Evolutionary conservation across 208 protist genomes (phyloP).

Genomic region (Leishmania amazonensis): DNA sequence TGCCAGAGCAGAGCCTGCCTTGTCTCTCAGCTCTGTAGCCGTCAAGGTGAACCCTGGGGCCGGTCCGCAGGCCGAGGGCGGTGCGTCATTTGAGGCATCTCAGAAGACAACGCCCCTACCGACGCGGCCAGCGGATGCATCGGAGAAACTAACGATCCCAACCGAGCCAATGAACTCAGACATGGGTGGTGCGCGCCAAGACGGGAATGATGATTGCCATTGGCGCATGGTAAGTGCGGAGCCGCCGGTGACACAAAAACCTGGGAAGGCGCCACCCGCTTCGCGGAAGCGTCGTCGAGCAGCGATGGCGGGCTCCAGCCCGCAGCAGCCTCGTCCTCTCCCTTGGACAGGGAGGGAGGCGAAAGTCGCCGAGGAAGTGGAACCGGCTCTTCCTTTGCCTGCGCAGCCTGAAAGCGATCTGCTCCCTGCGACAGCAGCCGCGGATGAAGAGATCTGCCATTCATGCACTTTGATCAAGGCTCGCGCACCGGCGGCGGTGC

Average conservation of each 20-base stretch:
- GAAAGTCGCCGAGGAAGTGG: background rate
- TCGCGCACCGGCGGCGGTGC: background rate
- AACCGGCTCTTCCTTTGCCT: background rate
- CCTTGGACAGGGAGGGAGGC: background rate
- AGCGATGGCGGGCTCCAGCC: background rate
- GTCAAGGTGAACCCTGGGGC: background rate
- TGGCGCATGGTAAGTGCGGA: background rate
- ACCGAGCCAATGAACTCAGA: background rate
- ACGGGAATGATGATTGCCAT: too few species aligned
- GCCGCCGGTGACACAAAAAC: too few species aligned
- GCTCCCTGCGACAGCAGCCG: background rate
- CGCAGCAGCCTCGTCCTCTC: background rate
- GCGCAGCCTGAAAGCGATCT: background rate
- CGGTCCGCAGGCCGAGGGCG: too few species aligned
- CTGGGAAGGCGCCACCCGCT: background rate
- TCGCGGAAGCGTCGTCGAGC: slow-evolving; percentile 18
- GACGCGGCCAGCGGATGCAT: background rate
- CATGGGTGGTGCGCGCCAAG: background rate
- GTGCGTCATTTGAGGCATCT: background rate
- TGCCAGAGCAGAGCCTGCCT: background rate
- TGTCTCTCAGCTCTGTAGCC: background rate
- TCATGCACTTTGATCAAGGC: background rate
- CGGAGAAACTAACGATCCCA: background rate
- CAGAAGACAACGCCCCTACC: background rate
- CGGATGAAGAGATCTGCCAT: background rate